Conservation (phyloP, 768 basidiomycete species). For the Tricholoma sp. region DNA sequence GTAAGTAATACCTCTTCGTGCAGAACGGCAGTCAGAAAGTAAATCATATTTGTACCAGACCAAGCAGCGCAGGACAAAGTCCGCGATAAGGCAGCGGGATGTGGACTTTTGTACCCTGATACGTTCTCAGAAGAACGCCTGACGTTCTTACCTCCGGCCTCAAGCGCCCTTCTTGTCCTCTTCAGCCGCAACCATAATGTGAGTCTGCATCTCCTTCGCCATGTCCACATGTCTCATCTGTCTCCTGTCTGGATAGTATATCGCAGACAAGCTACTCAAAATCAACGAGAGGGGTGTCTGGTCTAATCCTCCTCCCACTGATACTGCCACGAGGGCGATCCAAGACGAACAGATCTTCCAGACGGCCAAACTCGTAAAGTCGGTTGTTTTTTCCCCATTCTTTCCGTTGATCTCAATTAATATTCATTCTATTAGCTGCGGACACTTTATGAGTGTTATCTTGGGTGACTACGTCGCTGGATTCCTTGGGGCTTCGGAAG, state of each 20-base stretch:
- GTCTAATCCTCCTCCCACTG: constrained; percentile 31
- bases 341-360: constrained; percentile 55
- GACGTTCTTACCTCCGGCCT: constrained; percentile 45
- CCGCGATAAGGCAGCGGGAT: constrained; percentile 39
- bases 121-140: constrained; percentile 49
- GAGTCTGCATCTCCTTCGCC: constrained; percentile 4
- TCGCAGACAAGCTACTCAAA: constrained; percentile 45
- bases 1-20: constrained; percentile 15
- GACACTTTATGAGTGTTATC: constrained; percentile 46
- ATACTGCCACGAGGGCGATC: constrained; percentile 12
- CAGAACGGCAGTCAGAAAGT: background rate
- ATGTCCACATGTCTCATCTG: background rate
- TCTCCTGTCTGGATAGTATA: constrained; percentile 20
- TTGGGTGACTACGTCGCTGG: constrained; percentile 50
- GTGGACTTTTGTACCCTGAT: constrained; percentile 49
- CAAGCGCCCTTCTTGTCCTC: constrained; percentile 45
- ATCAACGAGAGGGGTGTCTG: constrained; percentile 47
- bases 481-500: constrained; percentile 47
- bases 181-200: constrained; percentile 56
- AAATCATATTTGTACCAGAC: constrained; percentile 14
- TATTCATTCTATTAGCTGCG: constrained; percentile 24
- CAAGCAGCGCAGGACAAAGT: constrained; percentile 34
- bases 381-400: constrained; percentile 3
- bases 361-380: constrained; percentile 45
- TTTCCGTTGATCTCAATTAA: background rate